Conservation (phyloP, 2,329 filamentous ascomycete species). For the Magnaporthales sp. region DNA sequence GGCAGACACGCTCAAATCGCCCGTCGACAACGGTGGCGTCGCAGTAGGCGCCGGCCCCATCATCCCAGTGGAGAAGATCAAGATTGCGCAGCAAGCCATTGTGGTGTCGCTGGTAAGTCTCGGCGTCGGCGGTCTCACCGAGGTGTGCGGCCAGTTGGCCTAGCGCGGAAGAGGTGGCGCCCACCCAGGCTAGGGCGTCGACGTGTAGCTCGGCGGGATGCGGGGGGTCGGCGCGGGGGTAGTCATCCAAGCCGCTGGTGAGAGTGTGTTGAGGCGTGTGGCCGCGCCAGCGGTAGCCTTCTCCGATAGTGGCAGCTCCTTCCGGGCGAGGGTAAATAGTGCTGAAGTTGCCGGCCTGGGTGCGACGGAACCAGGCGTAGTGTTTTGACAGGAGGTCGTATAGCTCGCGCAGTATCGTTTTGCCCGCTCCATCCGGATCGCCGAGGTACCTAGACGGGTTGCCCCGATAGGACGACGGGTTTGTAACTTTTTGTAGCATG, state of each 20-base stretch:
- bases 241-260: slow-evolving; percentile 86
- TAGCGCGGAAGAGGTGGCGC: slow-evolving; percentile 75
- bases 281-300: slow-evolving; percentile 86
- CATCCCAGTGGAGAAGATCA: slow-evolving; percentile 80
- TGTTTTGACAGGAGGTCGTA: slow-evolving; percentile 82
- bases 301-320: slow-evolving; percentile 69
- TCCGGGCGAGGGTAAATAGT: slow-evolving; percentile 58
- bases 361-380: slow-evolving; percentile 85
- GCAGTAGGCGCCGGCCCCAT: slow-evolving; percentile 68
- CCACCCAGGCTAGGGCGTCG: slow-evolving; percentile 88
- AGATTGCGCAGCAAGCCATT: slow-evolving; percentile 72
- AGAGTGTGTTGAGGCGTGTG: slow-evolving; percentile 75
- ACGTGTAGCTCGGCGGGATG: slow-evolving; percentile 88
- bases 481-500: slow-evolving; percentile 66
- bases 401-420: slow-evolving; percentile 47
- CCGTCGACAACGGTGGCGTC: slow-evolving; percentile 78
- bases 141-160: slow-evolving; percentile 66
- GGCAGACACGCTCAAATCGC: slow-evolving; percentile 10
- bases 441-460: slow-evolving; percentile 29
- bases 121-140: slow-evolving; percentile 64
- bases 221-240: slow-evolving; percentile 82
- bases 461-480: slow-evolving; percentile 49
- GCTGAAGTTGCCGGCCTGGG: slow-evolving; percentile 75
- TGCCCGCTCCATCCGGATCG: neutral
- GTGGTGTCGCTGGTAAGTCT: slow-evolving; percentile 62